Conservation (phyloP, 371 early-diverging fungal genomes). For the Mucor velutinosus region DNA sequence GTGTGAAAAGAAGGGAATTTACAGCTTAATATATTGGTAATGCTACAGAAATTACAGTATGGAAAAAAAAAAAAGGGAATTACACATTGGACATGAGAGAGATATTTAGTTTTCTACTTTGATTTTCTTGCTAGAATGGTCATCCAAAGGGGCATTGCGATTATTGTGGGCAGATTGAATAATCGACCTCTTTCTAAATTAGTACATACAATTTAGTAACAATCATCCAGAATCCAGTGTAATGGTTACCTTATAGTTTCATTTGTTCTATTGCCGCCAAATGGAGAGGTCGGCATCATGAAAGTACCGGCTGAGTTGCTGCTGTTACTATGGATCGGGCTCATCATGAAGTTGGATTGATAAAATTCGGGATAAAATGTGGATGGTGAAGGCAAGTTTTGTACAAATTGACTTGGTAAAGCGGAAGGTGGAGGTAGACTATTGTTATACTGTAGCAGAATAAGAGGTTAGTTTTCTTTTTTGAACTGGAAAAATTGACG, state of each 20-base stretch:
- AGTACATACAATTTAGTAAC: not conserved
- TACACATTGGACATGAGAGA: not conserved
- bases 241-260: constrained; percentile 6
- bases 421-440: constrained; percentile 38
- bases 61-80: not conserved
- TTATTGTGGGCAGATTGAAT: not conserved
- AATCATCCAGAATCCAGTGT: not conserved
- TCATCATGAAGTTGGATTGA: constrained; percentile 48
- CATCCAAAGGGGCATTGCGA: not conserved
- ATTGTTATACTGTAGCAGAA: constrained; percentile 2
- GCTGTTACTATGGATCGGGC: constrained; percentile 19
- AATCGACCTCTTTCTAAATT: constrained; percentile 12
- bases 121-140: not conserved
- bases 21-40: not conserved
- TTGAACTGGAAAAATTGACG: not conserved
- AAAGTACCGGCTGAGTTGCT: constrained; percentile 14
- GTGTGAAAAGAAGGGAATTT: not conserved
- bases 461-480: not conserved
- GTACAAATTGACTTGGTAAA: constrained; percentile 67
- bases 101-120: not conserved
- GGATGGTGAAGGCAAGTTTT: constrained; percentile 77
- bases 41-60: not conserved
- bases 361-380: constrained; percentile 79
- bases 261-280: constrained; percentile 5
- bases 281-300: constrained; percentile 19